Conservation (phyloP, 352 stramenopile genomes). For the Peronospora belbahrii region DNA sequence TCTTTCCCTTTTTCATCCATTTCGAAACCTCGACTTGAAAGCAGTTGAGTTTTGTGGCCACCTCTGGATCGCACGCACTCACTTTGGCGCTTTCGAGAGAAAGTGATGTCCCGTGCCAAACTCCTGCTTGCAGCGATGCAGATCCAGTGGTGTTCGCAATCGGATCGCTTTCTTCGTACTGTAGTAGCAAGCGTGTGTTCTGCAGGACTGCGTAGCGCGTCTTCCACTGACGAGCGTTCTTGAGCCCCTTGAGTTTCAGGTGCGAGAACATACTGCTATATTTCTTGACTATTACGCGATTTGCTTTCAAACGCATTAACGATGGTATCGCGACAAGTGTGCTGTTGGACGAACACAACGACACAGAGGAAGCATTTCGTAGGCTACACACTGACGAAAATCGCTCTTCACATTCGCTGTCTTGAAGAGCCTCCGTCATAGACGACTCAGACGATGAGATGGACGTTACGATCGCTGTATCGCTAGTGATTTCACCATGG, state of each 20-base stretch:
- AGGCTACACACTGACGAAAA: conserved; percentile 2
- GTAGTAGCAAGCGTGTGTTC: conserved; percentile 53
- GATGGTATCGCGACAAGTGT: conserved; percentile 14
- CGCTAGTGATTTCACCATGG: neutral
- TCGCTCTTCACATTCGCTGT: conserved; percentile 20
- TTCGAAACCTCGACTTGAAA: conserved; percentile 80
- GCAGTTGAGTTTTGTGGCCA: conserved; percentile 68
- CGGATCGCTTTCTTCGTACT: conserved; percentile 53
- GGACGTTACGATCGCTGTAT: conserved; percentile 8
- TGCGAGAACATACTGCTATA: conserved; percentile 69
- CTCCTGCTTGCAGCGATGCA: conserved; percentile 16
- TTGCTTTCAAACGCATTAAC: conserved; percentile 57
- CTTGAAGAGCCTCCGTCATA: conserved; percentile 19
- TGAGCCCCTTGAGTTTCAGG: conserved; percentile 56
- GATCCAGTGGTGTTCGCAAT: neutral
- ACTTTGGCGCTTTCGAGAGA: conserved; percentile 73
- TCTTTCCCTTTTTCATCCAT: conserved; percentile 77
- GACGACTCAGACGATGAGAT: conserved; percentile 27
- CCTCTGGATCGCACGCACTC: conserved; percentile 56
- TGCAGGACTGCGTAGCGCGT: conserved; percentile 74
- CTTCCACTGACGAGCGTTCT: conserved; percentile 68
- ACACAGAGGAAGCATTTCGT: neutral
- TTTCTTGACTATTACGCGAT: conserved; percentile 73
- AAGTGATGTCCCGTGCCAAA: conserved; percentile 45
- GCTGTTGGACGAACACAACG: conserved; percentile 3